A percentile compares a stretch with the other conserved stretches of the same genome.
Evolutionary conservation across 2,329 filamentous ascomycete species (phyloP).

Genomic region (Pseudohalonectria lignicola): DNA sequence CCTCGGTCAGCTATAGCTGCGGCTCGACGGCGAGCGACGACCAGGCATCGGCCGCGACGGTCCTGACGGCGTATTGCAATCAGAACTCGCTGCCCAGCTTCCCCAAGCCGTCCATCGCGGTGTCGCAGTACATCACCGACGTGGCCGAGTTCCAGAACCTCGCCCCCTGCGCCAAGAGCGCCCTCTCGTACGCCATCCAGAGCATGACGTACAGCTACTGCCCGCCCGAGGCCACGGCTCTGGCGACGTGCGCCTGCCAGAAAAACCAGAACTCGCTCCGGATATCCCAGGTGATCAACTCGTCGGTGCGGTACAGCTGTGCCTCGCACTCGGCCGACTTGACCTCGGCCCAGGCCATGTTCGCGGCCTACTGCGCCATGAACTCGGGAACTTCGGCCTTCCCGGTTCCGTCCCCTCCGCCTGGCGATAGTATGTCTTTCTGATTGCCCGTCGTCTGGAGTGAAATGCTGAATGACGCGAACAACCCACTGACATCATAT

Average conservation of each 20-base stretch:
- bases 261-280: conserved; percentile 35
- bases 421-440: conserved; percentile 37
- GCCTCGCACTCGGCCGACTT: conserved; percentile 33
- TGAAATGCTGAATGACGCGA: background rate
- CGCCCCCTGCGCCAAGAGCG: conserved; percentile 29
- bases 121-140: conserved; percentile 38
- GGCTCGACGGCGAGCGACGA: conserved; percentile 35
- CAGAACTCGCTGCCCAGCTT: conserved; percentile 27
- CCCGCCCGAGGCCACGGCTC: conserved; percentile 13
- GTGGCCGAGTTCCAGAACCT: conserved; percentile 29
- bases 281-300: conserved; percentile 30
- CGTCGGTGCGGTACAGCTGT: conserved; percentile 30
- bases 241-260: conserved; percentile 39
- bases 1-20: conserved; percentile 29
- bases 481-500: too few species aligned
- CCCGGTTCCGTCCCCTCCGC: conserved; percentile 30
- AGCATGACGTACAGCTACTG: conserved; percentile 18
- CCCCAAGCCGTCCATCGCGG: conserved; percentile 27
- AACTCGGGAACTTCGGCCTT: conserved; percentile 35
- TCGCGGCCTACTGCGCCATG: conserved; percentile 39
- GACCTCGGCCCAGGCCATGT: conserved; percentile 36
- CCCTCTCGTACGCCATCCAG: conserved; percentile 25
- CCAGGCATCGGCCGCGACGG: conserved; percentile 30
- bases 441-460: too few species aligned
- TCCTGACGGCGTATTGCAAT: conserved; percentile 37